Conservation (phyloP, 1,139 yeast genomes). For the Spathaspora sp. region DNA sequence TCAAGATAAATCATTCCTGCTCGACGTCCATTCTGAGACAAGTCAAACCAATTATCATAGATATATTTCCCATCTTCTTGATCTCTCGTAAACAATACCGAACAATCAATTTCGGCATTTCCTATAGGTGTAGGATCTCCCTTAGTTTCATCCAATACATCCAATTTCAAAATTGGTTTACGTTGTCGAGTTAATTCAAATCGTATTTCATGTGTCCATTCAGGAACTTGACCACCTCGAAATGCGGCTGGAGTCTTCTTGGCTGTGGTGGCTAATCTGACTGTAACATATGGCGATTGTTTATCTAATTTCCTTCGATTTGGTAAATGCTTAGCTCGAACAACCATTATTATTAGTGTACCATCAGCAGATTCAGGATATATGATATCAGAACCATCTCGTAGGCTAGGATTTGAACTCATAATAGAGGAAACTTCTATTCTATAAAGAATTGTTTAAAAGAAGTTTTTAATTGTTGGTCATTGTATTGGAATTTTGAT, state of each 20-base stretch:
- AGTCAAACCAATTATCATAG: constrained; percentile 76
- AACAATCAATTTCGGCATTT: constrained; percentile 73
- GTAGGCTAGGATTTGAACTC: neutral
- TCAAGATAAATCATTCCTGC: constrained; percentile 91
- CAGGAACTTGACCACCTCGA: constrained; percentile 91
- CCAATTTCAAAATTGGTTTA: constrained; percentile 62
- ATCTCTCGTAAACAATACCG: constrained; percentile 54
- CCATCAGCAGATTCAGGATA: constrained; percentile 45
- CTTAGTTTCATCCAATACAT: constrained; percentile 84
- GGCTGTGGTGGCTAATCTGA: constrained; percentile 79
- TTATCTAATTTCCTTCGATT: constrained; percentile 81
- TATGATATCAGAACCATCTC: neutral
- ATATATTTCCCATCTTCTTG: constrained; percentile 69
- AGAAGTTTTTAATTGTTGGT: neutral
- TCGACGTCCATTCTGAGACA: constrained; percentile 64
- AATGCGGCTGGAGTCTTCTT: constrained; percentile 69
- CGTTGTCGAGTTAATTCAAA: constrained; percentile 65
- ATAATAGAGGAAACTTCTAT: neutral
- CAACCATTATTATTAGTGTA: constrained; percentile 44
- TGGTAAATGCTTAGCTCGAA: constrained; percentile 71
- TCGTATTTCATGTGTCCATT: constrained; percentile 77
- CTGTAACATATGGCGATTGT: constrained; percentile 83
- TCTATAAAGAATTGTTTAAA: neutral
- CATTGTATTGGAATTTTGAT: neutral
- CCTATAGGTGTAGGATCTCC: constrained; percentile 87